Evolutionary conservation across 1,284 basidiomycete species (phyloP).

Genomic region (Trametes versicolor): DNA sequence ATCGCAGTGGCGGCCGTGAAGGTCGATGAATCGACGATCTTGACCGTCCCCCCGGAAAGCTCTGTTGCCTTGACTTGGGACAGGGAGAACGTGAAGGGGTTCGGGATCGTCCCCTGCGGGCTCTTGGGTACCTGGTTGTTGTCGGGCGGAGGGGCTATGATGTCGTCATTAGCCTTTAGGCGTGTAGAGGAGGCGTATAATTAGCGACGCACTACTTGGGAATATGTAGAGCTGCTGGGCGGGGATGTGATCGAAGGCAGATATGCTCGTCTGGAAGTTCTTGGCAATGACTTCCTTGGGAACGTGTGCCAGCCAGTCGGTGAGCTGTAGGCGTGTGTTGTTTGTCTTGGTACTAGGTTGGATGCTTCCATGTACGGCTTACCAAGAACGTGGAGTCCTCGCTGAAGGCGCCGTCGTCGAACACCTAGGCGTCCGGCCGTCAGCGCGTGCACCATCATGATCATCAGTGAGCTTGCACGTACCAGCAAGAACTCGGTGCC

Average conservation of each 20-base stretch:
- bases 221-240: constrained; percentile 73
- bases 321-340: constrained; percentile 50
- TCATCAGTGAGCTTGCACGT: constrained; percentile 31
- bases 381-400: constrained; percentile 77
- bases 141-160: constrained; percentile 48
- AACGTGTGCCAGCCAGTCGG: constrained; percentile 74
- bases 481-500: constrained; percentile 79
- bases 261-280: constrained; percentile 68
- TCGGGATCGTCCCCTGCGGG: constrained; percentile 62
- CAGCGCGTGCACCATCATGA: background rate
- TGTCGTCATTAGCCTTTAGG: constrained; percentile 11
- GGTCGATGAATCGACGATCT: constrained; percentile 66
- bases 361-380: constrained; percentile 21
- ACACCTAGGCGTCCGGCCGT: constrained; percentile 53
- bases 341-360: constrained; percentile 25
- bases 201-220: constrained; percentile 56
- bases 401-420: constrained; percentile 71
- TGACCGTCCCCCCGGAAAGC: constrained; percentile 68
- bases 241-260: constrained; percentile 67
- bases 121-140: constrained; percentile 52
- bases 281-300: constrained; percentile 72
- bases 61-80: constrained; percentile 62
- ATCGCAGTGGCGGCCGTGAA: constrained; percentile 65
- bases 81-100: constrained; percentile 63
- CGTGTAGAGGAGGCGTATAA: constrained; percentile 20